Conservation (phyloP, 1,284 basidiomycete genomes). For the Cerioporus squamosus region DNA sequence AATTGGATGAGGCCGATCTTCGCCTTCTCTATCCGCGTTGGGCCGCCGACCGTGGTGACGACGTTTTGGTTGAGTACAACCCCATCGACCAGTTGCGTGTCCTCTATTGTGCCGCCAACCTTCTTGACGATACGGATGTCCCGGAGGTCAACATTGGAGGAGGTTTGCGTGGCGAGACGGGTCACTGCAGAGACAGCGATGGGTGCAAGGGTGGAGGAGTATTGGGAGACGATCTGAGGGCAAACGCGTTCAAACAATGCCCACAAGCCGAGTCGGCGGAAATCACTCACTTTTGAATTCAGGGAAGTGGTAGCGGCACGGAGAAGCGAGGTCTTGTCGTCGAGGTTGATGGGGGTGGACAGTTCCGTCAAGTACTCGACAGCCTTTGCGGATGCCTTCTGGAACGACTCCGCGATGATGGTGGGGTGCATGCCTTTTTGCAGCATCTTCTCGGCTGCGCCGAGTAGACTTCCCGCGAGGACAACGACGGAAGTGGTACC, state of each 20-base stretch:
- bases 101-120: slow-evolving; percentile 98
- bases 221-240: slow-evolving; percentile 96
- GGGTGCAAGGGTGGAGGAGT: slow-evolving; percentile 95
- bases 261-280: no score
- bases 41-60: slow-evolving; percentile 89
- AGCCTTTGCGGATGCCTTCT: slow-evolving; percentile 90
- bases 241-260: not conserved
- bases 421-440: slow-evolving; percentile 98
- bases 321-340: slow-evolving; percentile 85
- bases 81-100: slow-evolving; percentile 96
- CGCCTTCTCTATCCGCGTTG: slow-evolving; percentile 96
- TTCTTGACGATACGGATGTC: slow-evolving; percentile 98
- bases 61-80: slow-evolving; percentile 97
- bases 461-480: slow-evolving; percentile 90
- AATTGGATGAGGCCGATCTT: slow-evolving; percentile 99
- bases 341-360: slow-evolving; percentile 91
- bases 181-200: slow-evolving; percentile 98
- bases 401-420: slow-evolving; percentile 95
- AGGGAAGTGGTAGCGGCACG: slow-evolving; percentile 95
- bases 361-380: slow-evolving; percentile 96
- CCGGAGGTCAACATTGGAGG: slow-evolving; percentile 93
- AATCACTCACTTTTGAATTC: slow-evolving; percentile 84
- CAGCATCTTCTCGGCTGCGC: slow-evolving; percentile 97
- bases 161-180: slow-evolving; percentile 83
- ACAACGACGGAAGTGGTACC: slow-evolving; percentile 99